Percentiles rank a stretch among this genome's conserved stretches.
phyloP scores from a whole-genome alignment of 495 filamentous ascomycete species.

The Neurospora sp. region DNA sequence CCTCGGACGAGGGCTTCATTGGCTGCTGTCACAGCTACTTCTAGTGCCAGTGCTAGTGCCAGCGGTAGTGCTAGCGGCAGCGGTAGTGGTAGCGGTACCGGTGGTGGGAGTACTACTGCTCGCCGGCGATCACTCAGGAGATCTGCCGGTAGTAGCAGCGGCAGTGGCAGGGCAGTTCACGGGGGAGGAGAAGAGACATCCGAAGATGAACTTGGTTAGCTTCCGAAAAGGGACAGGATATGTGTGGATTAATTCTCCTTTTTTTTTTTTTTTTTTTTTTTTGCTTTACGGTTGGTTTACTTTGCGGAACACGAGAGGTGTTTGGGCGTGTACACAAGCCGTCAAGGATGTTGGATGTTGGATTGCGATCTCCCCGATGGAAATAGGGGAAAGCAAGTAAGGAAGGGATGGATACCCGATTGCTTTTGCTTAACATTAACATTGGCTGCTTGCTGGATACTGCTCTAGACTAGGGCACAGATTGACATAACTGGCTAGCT shows the following conservation, averaged over 20 bases:
- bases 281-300: background rate
- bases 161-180: background rate
- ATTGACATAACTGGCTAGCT: background rate
- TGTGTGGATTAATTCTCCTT: background rate
- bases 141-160: background rate
- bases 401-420: background rate
- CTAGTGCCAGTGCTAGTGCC: background rate
- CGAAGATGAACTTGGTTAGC: background rate
- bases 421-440: background rate
- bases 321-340: background rate
- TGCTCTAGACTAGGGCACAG: background rate
- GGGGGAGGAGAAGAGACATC: background rate
- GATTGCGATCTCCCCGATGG: background rate
- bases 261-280: background rate
- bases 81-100: background rate
- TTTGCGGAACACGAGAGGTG: background rate
- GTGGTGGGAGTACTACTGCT: background rate
- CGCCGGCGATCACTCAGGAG: background rate
- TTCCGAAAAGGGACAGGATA: background rate
- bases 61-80: background rate
- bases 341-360: background rate
- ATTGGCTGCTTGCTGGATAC: background rate
- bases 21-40: too few relatives aligned
- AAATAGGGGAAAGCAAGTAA: background rate
- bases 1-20: background rate